These are phyloP conservation scores for Abrus precatorius DNA, from an alignment of 306 rosid species.

Conservation along the genomic window DNA sequence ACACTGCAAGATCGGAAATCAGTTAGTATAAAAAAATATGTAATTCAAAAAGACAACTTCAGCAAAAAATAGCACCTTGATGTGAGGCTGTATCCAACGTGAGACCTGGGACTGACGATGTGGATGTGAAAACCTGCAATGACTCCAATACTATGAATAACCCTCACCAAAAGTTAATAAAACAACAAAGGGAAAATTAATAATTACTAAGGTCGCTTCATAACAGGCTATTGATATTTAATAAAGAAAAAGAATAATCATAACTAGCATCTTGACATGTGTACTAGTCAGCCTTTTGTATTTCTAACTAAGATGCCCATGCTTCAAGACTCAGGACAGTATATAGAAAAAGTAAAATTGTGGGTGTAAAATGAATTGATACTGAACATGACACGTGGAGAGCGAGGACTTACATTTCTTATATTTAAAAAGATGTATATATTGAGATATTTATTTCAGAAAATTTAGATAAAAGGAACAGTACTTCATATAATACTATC, in stretches of 20 bases:
- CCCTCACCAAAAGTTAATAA: slow-evolving; percentile 25
- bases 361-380: too few relatives aligned
- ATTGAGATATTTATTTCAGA: slow-evolving; percentile 21
- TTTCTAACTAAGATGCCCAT: too few relatives aligned
- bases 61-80: slow-evolving; percentile 66
- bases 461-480: slow-evolving; percentile 26
- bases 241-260: slow-evolving; percentile 1
- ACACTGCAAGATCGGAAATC: slow-evolving; percentile 63
- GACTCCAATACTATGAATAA: slow-evolving; percentile 42
- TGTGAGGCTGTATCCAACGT: slow-evolving; percentile 93
- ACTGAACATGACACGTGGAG: too few relatives aligned
- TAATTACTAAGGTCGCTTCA: slow-evolving; percentile 24
- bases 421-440: not conserved
- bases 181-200: slow-evolving; percentile 19
- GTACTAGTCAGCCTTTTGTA: slow-evolving; percentile 3
- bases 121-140: slow-evolving; percentile 79
- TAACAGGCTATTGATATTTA: slow-evolving; percentile 23
- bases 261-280: slow-evolving; percentile 6
- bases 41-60: slow-evolving; percentile 32
- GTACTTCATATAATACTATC: slow-evolving; percentile 27
- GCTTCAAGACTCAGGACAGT: too few relatives aligned
- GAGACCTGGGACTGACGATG: slow-evolving; percentile 90
- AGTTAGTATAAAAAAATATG: slow-evolving; percentile 43
- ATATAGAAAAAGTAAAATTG: too few relatives aligned
- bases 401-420: too few relatives aligned